These are phyloP conservation scores for Cutaneotrichosporon curvatum DNA, from an alignment of 1,284 basidiomycete species.

Conservation along the genomic window DNA sequence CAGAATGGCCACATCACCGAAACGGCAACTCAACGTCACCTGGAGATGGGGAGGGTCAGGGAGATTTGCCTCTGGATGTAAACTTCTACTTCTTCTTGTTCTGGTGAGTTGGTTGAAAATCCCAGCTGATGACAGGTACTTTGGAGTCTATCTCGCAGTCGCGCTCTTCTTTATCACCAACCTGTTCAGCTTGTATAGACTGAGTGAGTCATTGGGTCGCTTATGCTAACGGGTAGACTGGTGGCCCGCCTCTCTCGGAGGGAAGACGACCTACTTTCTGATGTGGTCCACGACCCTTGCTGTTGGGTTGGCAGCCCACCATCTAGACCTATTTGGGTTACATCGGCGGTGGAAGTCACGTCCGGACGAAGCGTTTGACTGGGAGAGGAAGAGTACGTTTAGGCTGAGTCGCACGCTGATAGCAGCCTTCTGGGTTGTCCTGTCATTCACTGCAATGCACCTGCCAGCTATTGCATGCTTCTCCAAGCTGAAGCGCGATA, in stretches of 20 bases:
- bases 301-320: conserved; percentile 49
- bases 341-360: conserved; percentile 22
- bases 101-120: conserved; percentile 25
- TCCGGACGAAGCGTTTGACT: conserved; percentile 46
- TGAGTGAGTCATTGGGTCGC: conserved; percentile 38
- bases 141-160: conserved; percentile 48
- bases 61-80: conserved; percentile 43
- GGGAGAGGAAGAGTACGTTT: conserved; percentile 52
- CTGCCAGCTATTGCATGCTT: conserved; percentile 51
- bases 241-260: conserved; percentile 49
- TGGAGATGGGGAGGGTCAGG: conserved; percentile 4
- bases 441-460: conserved; percentile 54
- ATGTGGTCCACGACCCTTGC: conserved; percentile 50
- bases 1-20: conserved; percentile 41
- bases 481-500: conserved; percentile 45
- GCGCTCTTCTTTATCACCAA: conserved; percentile 54
- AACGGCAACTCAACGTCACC: conserved; percentile 1
- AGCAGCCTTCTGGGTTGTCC: conserved; percentile 50
- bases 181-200: conserved; percentile 52
- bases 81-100: conserved; percentile 51
- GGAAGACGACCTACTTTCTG: conserved; percentile 49
- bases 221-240: conserved; percentile 28
- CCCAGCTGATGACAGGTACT: conserved; percentile 30
- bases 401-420: too few relatives aligned
- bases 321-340: conserved; percentile 45